Evolutionary conservation across 805 yeast species (phyloP).

Genomic region (Wickerhamiella sorbophila): DNA sequence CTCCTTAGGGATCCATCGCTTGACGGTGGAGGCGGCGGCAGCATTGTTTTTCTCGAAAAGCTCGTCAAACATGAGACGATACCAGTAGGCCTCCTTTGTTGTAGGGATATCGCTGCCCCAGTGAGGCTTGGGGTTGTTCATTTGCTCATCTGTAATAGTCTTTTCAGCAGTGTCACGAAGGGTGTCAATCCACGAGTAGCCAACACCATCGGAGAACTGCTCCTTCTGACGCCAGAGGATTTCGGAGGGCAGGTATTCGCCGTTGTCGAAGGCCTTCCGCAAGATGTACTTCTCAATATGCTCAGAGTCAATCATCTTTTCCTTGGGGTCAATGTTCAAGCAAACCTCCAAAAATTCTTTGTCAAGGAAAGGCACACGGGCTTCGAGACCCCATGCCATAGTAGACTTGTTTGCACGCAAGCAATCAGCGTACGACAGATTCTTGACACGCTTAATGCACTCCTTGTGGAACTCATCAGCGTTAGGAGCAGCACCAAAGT

Average conservation of each 20-base stretch:
- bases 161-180: constrained; percentile 90
- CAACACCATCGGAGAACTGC: constrained; percentile 98
- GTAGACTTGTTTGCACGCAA: constrained; percentile 98
- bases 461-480: constrained; percentile 89
- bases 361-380: constrained; percentile 98
- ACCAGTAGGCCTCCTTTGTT: constrained; percentile 98
- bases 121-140: constrained; percentile 79
- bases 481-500: constrained; percentile 93
- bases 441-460: constrained; percentile 90
- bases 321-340: constrained; percentile 90
- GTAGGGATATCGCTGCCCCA: constrained; percentile 95
- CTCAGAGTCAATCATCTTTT: constrained; percentile 71
- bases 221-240: constrained; percentile 99
- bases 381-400: constrained; percentile 99
- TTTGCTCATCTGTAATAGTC: constrained; percentile 75
- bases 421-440: constrained; percentile 95
- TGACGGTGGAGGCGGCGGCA: constrained; percentile 91
- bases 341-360: constrained; percentile 78
- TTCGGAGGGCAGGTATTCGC: constrained; percentile 88
- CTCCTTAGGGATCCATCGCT: constrained; percentile 99
- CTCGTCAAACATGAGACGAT: constrained; percentile 91
- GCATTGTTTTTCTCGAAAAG: constrained; percentile 70
- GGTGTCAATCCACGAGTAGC: constrained; percentile 98
- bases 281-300: constrained; percentile 84
- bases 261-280: constrained; percentile 94